Evolutionary conservation across 139 green algal genomes (phyloP), one percentile per base, ranked within the genome.

Genomic region (Penium margaritaceum): DNA sequence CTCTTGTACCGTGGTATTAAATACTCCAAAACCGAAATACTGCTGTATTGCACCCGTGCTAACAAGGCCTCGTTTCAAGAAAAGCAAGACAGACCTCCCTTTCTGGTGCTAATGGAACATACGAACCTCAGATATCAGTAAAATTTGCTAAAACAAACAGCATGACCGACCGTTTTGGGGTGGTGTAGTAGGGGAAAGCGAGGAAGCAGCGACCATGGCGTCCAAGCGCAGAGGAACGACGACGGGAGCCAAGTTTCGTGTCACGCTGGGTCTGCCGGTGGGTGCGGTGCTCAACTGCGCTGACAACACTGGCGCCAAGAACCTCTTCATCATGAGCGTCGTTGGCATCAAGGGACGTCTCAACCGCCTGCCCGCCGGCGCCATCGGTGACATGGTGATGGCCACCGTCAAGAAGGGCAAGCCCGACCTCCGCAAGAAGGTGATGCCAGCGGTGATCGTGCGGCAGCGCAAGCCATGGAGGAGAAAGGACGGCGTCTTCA

Each of bases 361-460:
- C 35, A 99, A 99, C 87, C 87, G 92, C 51, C 85, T 99, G 85
- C 95, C 95, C 9, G 75, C 87, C 54, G 95, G 88, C 38, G 84
- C 81, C 35, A 76, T 78, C 64, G 95, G 95, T 29, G 91, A 97
- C 87, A 99, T 98, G 95, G 87, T 98, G 15, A 98, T 99, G 91
- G 91, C 90, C 67, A 96, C 89, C n/a, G 90, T 96, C 24, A 99
- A 99, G 91, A 99, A 99, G 88, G 95, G 95, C 78, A 99, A 99
- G 90, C 95, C 95, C n/a, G 95, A 99, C 77, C 88, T 99, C 63
- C 83, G 95, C 67, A 99, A 99, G 89, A 99, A 99, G 86, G 90
- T 95, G 19, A 82, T 90, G 55, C 94, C 93, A 24, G 93, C 92
- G 19, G 89, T 99, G 60, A 90, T 99, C 44, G 87, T 99, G 60